Evolutionary conservation across 371 early-diverging fungal genomes (phyloP).

Genomic region (Mucor saturninus): DNA sequence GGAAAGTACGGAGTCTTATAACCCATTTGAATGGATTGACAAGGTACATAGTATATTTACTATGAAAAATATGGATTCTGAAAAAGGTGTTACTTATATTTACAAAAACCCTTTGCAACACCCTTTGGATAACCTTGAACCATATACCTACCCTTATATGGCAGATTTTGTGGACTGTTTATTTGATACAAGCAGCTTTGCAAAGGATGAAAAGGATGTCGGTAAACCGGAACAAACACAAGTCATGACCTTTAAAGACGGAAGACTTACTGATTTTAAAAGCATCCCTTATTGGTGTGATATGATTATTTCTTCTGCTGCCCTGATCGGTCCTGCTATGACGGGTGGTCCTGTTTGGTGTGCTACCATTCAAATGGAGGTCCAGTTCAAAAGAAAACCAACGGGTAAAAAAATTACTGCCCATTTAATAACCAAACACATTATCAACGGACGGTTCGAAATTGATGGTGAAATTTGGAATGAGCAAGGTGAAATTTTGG

Average conservation of each 20-base stretch:
- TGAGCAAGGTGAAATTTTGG: constrained; percentile 37
- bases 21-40: constrained; percentile 29
- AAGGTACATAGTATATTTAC: constrained; percentile 45
- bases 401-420: constrained; percentile 31
- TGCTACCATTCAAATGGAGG: constrained; percentile 53
- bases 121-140: background rate
- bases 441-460: constrained; percentile 50
- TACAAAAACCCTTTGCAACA: too few relatives aligned
- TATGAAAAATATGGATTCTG: constrained; percentile 49
- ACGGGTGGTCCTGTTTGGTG: constrained; percentile 45
- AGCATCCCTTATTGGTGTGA: constrained; percentile 50
- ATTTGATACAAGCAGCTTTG: constrained; percentile 13
- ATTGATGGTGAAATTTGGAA: constrained; percentile 51
- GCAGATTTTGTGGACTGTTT: background rate
- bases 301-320: constrained; percentile 46
- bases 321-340: constrained; percentile 30
- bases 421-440: constrained; percentile 42
- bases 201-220: constrained; percentile 1
- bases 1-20: constrained; percentile 16
- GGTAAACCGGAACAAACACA: constrained; percentile 47
- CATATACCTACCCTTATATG: too few relatives aligned
- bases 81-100: constrained; percentile 34
- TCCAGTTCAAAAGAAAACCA: constrained; percentile 49
- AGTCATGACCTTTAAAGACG: constrained; percentile 37
- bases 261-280: constrained; percentile 43